Evolutionary conservation across 495 filamentous ascomycete species (phyloP), one percentile per base, ranked within the genome.

Genomic region (Aspergillus biplanus): DNA sequence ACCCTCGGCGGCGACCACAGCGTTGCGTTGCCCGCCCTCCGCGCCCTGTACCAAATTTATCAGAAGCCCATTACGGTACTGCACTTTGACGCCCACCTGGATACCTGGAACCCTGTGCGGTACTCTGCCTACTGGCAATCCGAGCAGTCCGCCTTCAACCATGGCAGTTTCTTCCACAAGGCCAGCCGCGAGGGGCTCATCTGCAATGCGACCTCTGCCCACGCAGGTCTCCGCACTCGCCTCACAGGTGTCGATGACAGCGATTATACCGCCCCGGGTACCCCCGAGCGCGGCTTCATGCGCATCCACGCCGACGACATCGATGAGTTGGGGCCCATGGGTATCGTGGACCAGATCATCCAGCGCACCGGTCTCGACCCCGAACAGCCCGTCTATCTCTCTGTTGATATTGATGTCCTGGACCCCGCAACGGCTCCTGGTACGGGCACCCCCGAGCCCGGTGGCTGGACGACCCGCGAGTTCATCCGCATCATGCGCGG

Each of bases 91-190:
- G 90, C 86, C 9, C 88, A 91, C 70, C 80, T 90, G 0, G 92
- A 96, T 70, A 95, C 92, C 5, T 94, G 91, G 91, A 86, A 92
- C 69, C 92, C 92, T 0, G 84, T 83, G 12, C 89, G 89, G 59
- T 94, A 93, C 73, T 87, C 89, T 0, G 86, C 83, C 13, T 86
- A 87, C 56, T 96, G 92, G 91, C 73, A 80, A 7, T 84, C 81
- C 12, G 82, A 86, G 69, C 90, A 91, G 69, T 80, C 85, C 8
- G 81, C 85, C 62, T 96, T 94, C 77, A 94, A 87, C 69, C 92
- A 96, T 73, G 91, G 92, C 5, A 88, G 82, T 52, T 93, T 94
- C 86, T 95, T 96, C 81, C 91, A 90, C 85, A 82, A 92, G 53
- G 91, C 92, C 3, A 86, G 85, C 52, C 83, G 86, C 31, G 92